phyloP scores from a whole-genome alignment of 116 monocot genomes.

The Trichopus zeylanicus region DNA sequence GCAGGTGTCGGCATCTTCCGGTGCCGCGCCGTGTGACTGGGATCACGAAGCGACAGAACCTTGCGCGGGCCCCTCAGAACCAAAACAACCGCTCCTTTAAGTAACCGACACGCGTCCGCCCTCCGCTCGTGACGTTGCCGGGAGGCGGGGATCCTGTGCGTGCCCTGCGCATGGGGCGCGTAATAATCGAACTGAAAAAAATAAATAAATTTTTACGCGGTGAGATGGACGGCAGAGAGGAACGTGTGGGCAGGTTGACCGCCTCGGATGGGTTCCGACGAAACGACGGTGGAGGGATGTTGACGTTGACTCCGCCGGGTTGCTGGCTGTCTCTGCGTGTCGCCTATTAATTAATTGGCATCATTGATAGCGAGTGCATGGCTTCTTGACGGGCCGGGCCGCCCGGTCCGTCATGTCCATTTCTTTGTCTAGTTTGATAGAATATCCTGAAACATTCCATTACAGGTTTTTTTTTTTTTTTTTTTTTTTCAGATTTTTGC shows the following conservation, averaged over 20 bases:
- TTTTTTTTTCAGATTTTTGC: no score
- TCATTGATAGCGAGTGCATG: no score
- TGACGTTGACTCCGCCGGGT: background rate
- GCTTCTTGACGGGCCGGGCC: no score
- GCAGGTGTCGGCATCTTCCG: background rate
- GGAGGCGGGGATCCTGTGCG: background rate
- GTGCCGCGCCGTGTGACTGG: slow-evolving; percentile 1
- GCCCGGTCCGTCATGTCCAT: no score
- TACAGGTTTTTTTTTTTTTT: no score
- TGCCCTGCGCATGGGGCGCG: background rate
- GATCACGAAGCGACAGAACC: background rate
- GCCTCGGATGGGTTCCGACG: no score
- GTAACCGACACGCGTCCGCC: background rate
- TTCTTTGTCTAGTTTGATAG: no score
- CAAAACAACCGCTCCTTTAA: background rate
- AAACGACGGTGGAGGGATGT: background rate
- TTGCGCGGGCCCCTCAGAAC: background rate
- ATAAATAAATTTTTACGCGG: no score
- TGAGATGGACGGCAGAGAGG: background rate
- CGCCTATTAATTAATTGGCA: slow-evolving; percentile 1
- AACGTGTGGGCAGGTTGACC: no score
- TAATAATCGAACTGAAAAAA: background rate
- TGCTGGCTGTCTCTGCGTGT: background rate
- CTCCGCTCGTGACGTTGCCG: background rate
- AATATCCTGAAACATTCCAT: no score